Evolutionary conservation across 2,329 filamentous ascomycete species (phyloP).

Genomic region (Cercospora sp.): DNA sequence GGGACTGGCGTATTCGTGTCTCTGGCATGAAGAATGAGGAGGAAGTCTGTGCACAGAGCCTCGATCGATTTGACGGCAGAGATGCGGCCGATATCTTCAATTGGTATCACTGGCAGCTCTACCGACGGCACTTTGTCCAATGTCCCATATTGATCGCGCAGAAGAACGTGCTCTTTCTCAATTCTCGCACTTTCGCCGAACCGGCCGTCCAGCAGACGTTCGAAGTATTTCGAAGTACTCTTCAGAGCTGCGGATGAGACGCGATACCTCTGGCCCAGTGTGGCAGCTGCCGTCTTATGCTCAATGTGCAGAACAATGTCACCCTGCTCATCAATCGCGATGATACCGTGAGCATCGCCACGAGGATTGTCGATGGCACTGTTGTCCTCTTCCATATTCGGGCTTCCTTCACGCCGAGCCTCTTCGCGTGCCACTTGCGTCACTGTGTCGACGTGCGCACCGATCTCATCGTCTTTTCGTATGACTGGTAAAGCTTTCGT

Average conservation of each 20-base stretch:
- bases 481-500: slow-evolving; percentile 21
- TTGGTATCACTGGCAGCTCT: slow-evolving; percentile 63
- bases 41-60: slow-evolving; percentile 60
- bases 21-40: slow-evolving; percentile 63
- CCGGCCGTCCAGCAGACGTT: slow-evolving; percentile 61
- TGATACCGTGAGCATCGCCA: slow-evolving; percentile 33
- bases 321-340: slow-evolving; percentile 58
- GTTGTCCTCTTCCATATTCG: background rate
- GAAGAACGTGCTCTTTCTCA: slow-evolving; percentile 50
- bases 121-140: slow-evolving; percentile 45
- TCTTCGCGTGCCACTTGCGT: background rate
- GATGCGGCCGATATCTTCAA: slow-evolving; percentile 68
- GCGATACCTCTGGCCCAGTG: slow-evolving; percentile 62
- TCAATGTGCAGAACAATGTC: slow-evolving; percentile 67
- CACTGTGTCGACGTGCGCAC: background rate
- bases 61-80: slow-evolving; percentile 61
- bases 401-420: background rate
- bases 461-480: background rate
- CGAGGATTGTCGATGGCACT: background rate
- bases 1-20: slow-evolving; percentile 48
- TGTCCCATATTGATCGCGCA: slow-evolving; percentile 51
- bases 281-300: slow-evolving; percentile 58
- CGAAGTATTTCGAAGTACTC: slow-evolving; percentile 68
- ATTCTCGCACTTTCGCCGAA: slow-evolving; percentile 65
- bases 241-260: slow-evolving; percentile 60